A percentile compares a stretch with the other conserved stretches of the same genome.
Conservation (phyloP, 2,329 filamentous ascomycete species). For the Aquanectria penicillioides region DNA sequence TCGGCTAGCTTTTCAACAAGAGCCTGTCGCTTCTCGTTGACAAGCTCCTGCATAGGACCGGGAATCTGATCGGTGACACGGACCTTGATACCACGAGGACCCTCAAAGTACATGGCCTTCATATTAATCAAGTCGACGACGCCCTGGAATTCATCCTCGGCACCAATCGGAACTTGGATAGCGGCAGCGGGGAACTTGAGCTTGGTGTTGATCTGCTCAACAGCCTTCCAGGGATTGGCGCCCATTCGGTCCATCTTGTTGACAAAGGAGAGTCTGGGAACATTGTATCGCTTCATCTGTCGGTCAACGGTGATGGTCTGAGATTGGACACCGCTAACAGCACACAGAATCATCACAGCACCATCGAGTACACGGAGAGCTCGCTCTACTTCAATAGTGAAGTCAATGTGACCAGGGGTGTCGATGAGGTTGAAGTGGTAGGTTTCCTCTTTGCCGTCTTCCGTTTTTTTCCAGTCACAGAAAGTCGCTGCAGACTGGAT, state of each 20-base stretch:
- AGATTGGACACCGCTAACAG: slow-evolving; percentile 95
- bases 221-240: slow-evolving; percentile 95
- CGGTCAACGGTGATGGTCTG: slow-evolving; percentile 98
- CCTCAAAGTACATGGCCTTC: slow-evolving; percentile 94
- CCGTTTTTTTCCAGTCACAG: slow-evolving; percentile 93
- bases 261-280: slow-evolving; percentile 93
- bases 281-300: slow-evolving; percentile 98
- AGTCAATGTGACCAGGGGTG: slow-evolving; percentile 98
- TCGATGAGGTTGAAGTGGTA: slow-evolving; percentile 99
- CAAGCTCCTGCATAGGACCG: slow-evolving; percentile 78
- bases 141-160: slow-evolving; percentile 90
- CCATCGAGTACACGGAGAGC: slow-evolving; percentile 94
- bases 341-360: slow-evolving; percentile 98
- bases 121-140: slow-evolving; percentile 93
- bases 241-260: slow-evolving; percentile 99
- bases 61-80: slow-evolving; percentile 84
- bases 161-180: slow-evolving; percentile 92
- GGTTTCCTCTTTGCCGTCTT: slow-evolving; percentile 84
- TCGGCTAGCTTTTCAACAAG: slow-evolving; percentile 96
- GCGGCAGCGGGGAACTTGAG: slow-evolving; percentile 93
- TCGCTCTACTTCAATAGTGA: slow-evolving; percentile 98
- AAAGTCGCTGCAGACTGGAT: slow-evolving; percentile 99
- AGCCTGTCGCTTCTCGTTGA: slow-evolving; percentile 81
- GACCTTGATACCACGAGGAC: slow-evolving; percentile 80
- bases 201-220: slow-evolving; percentile 98